A percentile compares a stretch with the other conserved stretches of the same genome.
phyloP scores from a whole-genome alignment of 495 filamentous ascomycete species.

The Astrothelium macrocarpum region DNA sequence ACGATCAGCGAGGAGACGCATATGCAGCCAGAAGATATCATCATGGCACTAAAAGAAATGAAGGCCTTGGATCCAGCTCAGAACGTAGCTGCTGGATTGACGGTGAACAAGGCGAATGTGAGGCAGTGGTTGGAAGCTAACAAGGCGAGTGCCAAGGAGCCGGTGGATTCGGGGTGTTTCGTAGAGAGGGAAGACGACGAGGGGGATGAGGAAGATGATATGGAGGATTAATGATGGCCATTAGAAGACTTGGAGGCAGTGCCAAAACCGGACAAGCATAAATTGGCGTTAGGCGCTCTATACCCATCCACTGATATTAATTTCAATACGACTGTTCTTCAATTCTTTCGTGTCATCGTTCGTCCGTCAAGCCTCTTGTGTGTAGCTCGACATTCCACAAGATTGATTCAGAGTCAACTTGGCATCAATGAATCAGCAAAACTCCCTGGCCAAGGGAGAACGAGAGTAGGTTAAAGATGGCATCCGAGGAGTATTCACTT shows the following conservation, averaged over 20 bases:
- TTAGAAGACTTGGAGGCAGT: background rate
- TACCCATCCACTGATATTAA: background rate
- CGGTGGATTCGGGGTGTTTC: conserved; percentile 51
- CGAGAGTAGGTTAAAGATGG: too few species aligned
- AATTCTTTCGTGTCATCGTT: background rate
- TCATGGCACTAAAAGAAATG: conserved; percentile 69
- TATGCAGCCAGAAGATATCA: conserved; percentile 72
- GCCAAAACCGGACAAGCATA: background rate
- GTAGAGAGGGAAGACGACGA: conserved; percentile 23
- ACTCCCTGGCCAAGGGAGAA: too few species aligned
- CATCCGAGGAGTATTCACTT: background rate
- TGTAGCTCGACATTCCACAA: too few species aligned
- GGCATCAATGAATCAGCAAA: too few species aligned
- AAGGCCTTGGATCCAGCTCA: conserved; percentile 48
- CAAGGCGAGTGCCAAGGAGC: conserved; percentile 36
- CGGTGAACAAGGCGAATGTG: conserved; percentile 46
- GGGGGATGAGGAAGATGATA: conserved; percentile 18
- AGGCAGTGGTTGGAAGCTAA: conserved; percentile 43
- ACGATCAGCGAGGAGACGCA: conserved; percentile 58
- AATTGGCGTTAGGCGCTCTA: background rate
- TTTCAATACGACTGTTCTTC: background rate
- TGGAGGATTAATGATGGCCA: background rate
- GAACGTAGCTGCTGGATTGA: conserved; percentile 36
- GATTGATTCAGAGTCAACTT: too few species aligned
- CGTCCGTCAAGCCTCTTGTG: too few species aligned